These are phyloP conservation scores for Aspergillus leporis DNA, from an alignment of 495 filamentous ascomycete genomes.

Conservation along the genomic window DNA sequence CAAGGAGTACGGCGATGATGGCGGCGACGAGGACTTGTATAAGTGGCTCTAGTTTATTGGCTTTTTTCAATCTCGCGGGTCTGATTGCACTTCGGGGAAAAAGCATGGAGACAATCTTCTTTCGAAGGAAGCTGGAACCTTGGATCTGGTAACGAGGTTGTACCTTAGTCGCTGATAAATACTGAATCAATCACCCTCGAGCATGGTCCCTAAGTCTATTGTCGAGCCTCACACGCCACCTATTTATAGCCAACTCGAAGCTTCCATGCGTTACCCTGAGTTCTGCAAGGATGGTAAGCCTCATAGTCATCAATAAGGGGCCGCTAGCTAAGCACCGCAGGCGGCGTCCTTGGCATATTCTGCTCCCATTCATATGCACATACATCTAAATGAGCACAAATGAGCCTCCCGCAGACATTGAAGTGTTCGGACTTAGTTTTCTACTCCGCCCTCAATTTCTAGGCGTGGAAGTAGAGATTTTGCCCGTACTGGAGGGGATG, in stretches of 20 bases:
- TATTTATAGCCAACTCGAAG: not conserved
- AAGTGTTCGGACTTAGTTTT: conserved; percentile 28
- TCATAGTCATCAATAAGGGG: not conserved
- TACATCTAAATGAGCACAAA: conserved; percentile 47
- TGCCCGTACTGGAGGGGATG: too few species aligned
- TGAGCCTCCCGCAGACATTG: conserved; percentile 57
- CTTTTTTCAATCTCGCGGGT: too few species aligned
- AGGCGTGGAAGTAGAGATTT: not conserved
- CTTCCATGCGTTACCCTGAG: not conserved
- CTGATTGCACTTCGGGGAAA: too few species aligned
- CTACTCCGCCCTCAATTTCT: conserved; percentile 26
- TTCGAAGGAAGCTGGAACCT: too few species aligned
- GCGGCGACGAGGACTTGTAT: too few species aligned
- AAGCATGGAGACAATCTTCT: too few species aligned
- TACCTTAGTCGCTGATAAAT: too few species aligned
- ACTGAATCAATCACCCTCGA: too few species aligned
- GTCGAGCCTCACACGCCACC: conserved; percentile 11
- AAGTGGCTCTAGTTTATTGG: too few species aligned
- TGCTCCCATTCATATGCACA: conserved; percentile 22
- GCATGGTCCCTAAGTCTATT: not conserved
- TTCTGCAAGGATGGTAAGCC: conserved; percentile 15
- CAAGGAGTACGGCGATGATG: too few species aligned
- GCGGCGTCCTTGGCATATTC: conserved; percentile 17
- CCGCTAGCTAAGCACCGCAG: not conserved
- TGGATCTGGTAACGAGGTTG: too few species aligned